Conservation (phyloP, 331 rosid species). For the Quercus lobata region DNA sequence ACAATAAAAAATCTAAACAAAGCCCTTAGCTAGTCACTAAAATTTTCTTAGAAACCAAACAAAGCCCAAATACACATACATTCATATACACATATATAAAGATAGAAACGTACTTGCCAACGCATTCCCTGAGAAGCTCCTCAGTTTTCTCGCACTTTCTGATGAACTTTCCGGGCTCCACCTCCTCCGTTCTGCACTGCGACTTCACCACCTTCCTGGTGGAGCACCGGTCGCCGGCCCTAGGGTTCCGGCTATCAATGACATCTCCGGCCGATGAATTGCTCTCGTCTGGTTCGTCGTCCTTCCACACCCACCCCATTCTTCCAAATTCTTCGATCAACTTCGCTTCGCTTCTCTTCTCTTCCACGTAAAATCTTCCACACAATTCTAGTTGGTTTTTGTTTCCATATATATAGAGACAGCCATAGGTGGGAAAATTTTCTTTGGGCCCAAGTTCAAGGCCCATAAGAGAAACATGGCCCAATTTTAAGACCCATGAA, state of each 20-base stretch:
- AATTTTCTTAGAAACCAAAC: not conserved
- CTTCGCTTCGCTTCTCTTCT: too few relatives aligned
- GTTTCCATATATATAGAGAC: not conserved
- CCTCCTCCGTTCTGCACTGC: slow-evolving; percentile 83
- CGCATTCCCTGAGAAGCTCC: slow-evolving; percentile 65
- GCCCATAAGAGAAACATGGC: not conserved
- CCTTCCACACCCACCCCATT: slow-evolving; percentile 86
- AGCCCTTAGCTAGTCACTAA: not conserved
- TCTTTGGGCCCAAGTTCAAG: not conserved
- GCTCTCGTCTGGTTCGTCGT: slow-evolving; percentile 24
- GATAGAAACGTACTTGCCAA: slow-evolving; percentile 50
- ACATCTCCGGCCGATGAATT: slow-evolving; percentile 9
- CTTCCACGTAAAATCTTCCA: too few relatives aligned
- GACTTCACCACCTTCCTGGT: slow-evolving; percentile 58
- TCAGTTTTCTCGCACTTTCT: slow-evolving; percentile 82
- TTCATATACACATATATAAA: not conserved
- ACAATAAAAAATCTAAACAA: not conserved
- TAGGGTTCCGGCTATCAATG: not conserved
- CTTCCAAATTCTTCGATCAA: not conserved
- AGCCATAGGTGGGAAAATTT: not conserved
- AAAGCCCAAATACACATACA: not conserved
- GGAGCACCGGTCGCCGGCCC: slow-evolving; percentile 35
- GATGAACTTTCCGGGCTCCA: slow-evolving; percentile 76
- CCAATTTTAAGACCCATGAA: not conserved
- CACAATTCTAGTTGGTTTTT: too few relatives aligned